Conservation (phyloP, 192 early-diverging fungal species). For the Podila verticillata region DNA sequence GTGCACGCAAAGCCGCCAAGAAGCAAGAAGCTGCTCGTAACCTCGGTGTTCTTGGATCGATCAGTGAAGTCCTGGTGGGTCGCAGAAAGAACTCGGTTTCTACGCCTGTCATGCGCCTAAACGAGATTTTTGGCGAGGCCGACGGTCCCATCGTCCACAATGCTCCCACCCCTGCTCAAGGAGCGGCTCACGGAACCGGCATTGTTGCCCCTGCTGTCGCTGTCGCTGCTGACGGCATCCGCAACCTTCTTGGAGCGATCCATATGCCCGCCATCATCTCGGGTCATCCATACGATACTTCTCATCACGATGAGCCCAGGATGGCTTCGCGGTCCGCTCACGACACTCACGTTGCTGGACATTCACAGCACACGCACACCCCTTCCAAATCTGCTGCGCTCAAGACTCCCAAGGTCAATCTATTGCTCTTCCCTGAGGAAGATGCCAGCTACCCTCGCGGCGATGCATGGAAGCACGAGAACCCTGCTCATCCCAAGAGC, state of each 20-base stretch:
- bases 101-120: constrained; percentile 15
- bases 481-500: constrained; percentile 7
- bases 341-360: neutral
- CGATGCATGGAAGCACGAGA: neutral
- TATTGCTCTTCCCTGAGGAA: constrained; percentile 28
- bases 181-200: no score
- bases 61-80: constrained; percentile 21
- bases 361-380: neutral
- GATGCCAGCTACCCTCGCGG: constrained; percentile 29
- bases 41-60: constrained; percentile 14
- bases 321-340: neutral
- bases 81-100: constrained; percentile 31
- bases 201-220: neutral
- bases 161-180: neutral
- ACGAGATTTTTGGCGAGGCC: constrained; percentile 23
- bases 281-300: neutral
- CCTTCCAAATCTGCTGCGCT: constrained; percentile 15
- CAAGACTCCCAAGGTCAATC: constrained; percentile 20
- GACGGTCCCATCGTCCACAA: neutral
- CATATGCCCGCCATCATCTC: neutral
- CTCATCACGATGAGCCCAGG: neutral
- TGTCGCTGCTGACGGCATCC: constrained; percentile 9
- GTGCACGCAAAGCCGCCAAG: constrained; percentile 27
- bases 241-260: neutral
- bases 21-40: constrained; percentile 6